Evolutionary conservation across 1,139 yeast species (phyloP), one percentile per base, ranked within the genome.

Genomic region (Saccharomyces hybrid): DNA sequence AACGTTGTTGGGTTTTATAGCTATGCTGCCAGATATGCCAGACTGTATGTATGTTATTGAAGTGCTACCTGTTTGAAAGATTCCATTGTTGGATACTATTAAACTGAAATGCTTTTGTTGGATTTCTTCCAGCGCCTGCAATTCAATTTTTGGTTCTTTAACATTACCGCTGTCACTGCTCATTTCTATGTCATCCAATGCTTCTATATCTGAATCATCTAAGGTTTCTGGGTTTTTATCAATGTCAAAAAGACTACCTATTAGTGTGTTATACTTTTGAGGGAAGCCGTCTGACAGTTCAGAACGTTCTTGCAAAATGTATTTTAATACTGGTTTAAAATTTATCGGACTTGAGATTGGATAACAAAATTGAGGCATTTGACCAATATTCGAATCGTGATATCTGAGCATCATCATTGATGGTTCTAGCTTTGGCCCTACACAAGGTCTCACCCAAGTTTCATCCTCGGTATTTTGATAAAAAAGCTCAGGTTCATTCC

Each of bases 151-250:
- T 9, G 25, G 7, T 9, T 38, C 44, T 20, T 38, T 13, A n/a
- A 7, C 14, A 7, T 32, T 16, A n/a, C n/a, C 44, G 8, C 44
- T 38, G 7, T 20, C 25, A 38, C 7, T 11, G 26, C 25, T 20
- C 7, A 38, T 38, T 38, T 13, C 25, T 25, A 8, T 27, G 29
- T 46, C 51, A 34, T 56, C 52, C 16, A 62, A 25, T 31, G 52
- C 50, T 26, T 62, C 64, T 23, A 62, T 49, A 54, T 60, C 62
- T 2, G 61, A 54, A 51, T 62, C 64, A 47, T 59, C 59, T 38
- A 60, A 47, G 2, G 59, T 57, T 25, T 57, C 60, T 2, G 57
- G 54, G 31, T 60, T 55, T 14, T 49, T 51, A 16, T n/a, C 51
- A 13, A 38, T n/a, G 8, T 38, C 44, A 38, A 38, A 38, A 8